Evolutionary conservation across 169 alveolate species (phyloP).

Genomic region (Toxoplasma gondii): DNA sequence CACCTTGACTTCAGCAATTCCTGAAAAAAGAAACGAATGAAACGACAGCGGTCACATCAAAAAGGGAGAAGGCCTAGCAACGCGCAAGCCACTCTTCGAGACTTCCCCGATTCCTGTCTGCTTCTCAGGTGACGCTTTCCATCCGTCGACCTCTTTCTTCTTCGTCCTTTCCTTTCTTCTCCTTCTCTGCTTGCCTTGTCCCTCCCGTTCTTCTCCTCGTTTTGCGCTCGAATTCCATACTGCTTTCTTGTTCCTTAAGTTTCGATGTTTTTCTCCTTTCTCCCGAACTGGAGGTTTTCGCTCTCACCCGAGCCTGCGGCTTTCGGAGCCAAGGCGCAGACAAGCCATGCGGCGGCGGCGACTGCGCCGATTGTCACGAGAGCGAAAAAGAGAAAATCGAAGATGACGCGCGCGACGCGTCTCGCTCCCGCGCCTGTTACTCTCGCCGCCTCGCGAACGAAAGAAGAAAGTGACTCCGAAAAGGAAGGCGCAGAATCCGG

Average conservation of each 20-base stretch:
- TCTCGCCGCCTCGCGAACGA: background rate
- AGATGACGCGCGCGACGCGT: background rate
- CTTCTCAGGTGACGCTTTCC: too few species aligned
- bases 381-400: conserved; percentile 2
- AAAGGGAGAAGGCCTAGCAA: background rate
- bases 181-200: too few species aligned
- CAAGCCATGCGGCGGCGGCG: conserved; percentile 25
- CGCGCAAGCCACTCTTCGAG: background rate
- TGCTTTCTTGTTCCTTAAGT: too few species aligned
- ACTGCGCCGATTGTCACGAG: background rate
- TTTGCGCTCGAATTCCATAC: too few species aligned
- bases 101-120: background rate
- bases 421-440: background rate
- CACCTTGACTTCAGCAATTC: conserved; percentile 71
- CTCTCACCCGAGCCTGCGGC: conserved; percentile 31
- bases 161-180: too few species aligned
- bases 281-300: too few species aligned
- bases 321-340: conserved; percentile 23
- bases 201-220: too few species aligned
- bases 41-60: background rate
- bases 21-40: background rate
- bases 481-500: background rate
- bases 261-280: background rate
- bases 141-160: too few species aligned
- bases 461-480: background rate